Base-by-base conservation (phyloP, 305 asterid genomes). In the Rubia tinctorum region DNA sequence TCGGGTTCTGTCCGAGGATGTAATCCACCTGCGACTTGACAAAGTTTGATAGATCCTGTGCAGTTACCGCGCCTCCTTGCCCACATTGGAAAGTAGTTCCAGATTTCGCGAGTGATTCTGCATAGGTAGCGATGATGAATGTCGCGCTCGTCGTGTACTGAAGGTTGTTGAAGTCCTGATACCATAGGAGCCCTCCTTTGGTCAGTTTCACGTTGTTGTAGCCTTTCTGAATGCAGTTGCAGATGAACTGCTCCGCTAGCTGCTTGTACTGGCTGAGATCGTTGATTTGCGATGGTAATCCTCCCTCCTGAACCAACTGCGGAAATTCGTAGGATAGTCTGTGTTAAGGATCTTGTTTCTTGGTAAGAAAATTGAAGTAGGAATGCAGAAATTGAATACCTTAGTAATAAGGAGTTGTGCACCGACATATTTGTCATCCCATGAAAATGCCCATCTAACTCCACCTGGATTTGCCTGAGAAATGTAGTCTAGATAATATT, bases 381-480 rank as follows among this genome's bases (percentile, higher is more conserved):
- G 39, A 10, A 18, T 65, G 9, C 23, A 64, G 13, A 62, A 30
- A 27, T 10, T 0, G 15, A 2, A 0, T 37, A 37, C 69, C 92
- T 88, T 82, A 25, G 94, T 73, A 39, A 87, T 71, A 6, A 92
- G 88, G 47, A 89, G 72, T 71, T 90, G 95, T 47, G 88, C 91
- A 0, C 98, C 96, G 7, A 68, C 83, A 49, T 81, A 87, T 72
- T 92, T 92, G 81, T 86, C 92, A 40, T 92, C 98, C 98, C 98
- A 92, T 1, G 93, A 87, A 70, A 92, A 88, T 73, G 66, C 72
- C 8, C 60, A 37, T 71, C 89, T 68, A 0, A 87, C 59, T 6
- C 89, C 89, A 7, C 93, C 93, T 0, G 83, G 74, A 49, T 79
- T 81, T 0, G 70, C 75, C 39, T 59, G 43, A 20, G 45, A 25